Evolutionary conservation across 75 land plant genomes (phyloP), one percentile per base, ranked within the genome.

Genomic region (Picea sitchensis): DNA sequence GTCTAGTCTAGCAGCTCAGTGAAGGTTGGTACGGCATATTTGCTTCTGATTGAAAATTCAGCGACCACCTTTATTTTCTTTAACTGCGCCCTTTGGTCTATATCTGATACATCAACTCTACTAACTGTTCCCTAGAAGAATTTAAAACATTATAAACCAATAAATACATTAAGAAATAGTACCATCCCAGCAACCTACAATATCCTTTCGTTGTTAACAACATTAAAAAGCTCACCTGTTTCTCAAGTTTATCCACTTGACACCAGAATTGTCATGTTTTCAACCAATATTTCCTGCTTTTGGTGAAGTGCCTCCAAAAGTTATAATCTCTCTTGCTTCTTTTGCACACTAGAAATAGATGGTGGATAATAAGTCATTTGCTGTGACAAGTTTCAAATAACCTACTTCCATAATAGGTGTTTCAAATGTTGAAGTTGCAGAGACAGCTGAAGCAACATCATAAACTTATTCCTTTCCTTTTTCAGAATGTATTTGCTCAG

Each of bases 251-350:
- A 71, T 86, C 89, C 59, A 98, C 81, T 72, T 89, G 84, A 5
- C 87, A 88, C 59, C 90, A 78, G 95, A 98, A 5, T 91, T 96
- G 79, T 89, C 90, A 20, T 94, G 89, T 84, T 93, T 72, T 85
- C 86, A 41, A 88, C 98, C 79, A 98, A 85, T 80, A 89, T 77
- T 84, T 95, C 93, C 76, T 97, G 99, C 77, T 95, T 95, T 65
- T 85, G 86, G 13, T 94, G 92, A 32, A 97, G 84, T 80, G 89
- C 91, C 77, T 97, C 95, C 93, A 93, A 84, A 63, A 88, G 86
- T 76, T 98, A 94, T 60, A 93, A 81, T 59, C 68, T 90, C 69
- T 92, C 98, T 71, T 87, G 80, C 83, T 90, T 95, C 83, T 95
- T 95, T 58, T 85, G 91, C 68, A 73, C 81, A 7, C n/a, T 71